A percentile compares a stretch with the other conserved stretches of the same genome.
These are phyloP conservation scores for Pythium graminicola DNA, from an alignment of 352 stramenopile genomes.

Conservation along the genomic window DNA sequence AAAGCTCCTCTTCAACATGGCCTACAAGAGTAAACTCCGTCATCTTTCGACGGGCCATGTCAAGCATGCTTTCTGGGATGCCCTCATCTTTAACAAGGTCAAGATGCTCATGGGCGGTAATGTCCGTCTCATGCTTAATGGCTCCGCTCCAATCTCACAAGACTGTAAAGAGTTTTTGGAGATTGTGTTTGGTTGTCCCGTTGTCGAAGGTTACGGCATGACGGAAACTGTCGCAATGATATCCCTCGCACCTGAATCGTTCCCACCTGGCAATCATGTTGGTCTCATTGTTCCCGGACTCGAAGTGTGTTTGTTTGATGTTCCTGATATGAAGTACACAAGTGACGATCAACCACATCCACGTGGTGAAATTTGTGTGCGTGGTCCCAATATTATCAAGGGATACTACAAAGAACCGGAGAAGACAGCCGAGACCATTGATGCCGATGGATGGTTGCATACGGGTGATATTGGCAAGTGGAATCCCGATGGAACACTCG, in stretches of 20 bases:
- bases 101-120: constrained; percentile 87
- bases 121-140: constrained; percentile 89
- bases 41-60: constrained; percentile 25
- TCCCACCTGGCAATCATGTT: constrained; percentile 79
- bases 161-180: constrained; percentile 94
- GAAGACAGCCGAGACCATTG: constrained; percentile 86
- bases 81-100: constrained; percentile 94
- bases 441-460: constrained; percentile 93
- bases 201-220: constrained; percentile 94
- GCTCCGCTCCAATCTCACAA: constrained; percentile 88
- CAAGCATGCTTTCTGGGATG: constrained; percentile 88
- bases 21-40: constrained; percentile 37
- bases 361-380: constrained; percentile 82
- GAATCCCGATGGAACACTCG: constrained; percentile 87
- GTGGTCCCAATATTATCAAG: constrained; percentile 73
- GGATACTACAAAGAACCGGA: constrained; percentile 95
- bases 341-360: constrained; percentile 42
- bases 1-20: constrained; percentile 34
- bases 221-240: constrained; percentile 73
- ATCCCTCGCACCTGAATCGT: constrained; percentile 30
- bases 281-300: constrained; percentile 76
- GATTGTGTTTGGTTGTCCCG: constrained; percentile 84
- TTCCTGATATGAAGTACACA: constrained; percentile 96
- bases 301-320: constrained; percentile 91
- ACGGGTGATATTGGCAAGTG: constrained; percentile 95